These are phyloP conservation scores for Penicillium waksmanii DNA, from an alignment of 495 filamentous ascomycete species.

Conservation along the genomic window DNA sequence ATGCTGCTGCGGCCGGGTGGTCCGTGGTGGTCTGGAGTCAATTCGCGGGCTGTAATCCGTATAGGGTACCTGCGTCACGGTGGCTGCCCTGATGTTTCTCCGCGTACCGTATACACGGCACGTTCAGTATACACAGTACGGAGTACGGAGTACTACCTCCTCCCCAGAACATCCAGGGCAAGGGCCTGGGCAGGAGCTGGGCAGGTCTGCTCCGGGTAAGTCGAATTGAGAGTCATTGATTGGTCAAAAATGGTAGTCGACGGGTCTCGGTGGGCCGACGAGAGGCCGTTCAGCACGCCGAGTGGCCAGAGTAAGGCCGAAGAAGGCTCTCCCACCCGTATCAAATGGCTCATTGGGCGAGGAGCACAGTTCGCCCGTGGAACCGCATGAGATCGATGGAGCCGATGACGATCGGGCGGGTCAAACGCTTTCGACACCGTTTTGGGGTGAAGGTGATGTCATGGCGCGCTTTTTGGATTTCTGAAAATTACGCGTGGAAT, in stretches of 20 bases:
- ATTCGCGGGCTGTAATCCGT: constrained; percentile 10
- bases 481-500: constrained; percentile 24
- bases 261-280: constrained; percentile 14
- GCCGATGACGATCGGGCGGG: constrained; percentile 46
- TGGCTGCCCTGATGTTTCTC: constrained; percentile 14
- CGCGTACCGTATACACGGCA: constrained; percentile 26
- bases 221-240: constrained; percentile 9
- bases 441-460: constrained; percentile 37
- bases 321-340: constrained; percentile 10
- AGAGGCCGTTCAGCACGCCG: neutral
- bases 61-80: constrained; percentile 31
- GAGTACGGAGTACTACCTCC: too few relatives aligned
- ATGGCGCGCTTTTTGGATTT: constrained; percentile 22
- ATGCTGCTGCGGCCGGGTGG: constrained; percentile 18
- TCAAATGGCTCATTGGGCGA: constrained; percentile 31
- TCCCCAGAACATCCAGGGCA: constrained; percentile 1
- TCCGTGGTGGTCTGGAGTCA: constrained; percentile 14
- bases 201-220: constrained; percentile 10
- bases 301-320: constrained; percentile 21
- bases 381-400: constrained; percentile 43
- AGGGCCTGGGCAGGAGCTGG: constrained; percentile 3
- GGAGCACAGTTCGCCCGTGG: constrained; percentile 33
- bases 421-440: constrained; percentile 40
- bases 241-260: constrained; percentile 7
- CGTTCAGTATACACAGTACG: neutral